These are phyloP conservation scores for Astragalus glycyphyllos DNA, from an alignment of 306 rosid genomes.

Conservation along the genomic window DNA sequence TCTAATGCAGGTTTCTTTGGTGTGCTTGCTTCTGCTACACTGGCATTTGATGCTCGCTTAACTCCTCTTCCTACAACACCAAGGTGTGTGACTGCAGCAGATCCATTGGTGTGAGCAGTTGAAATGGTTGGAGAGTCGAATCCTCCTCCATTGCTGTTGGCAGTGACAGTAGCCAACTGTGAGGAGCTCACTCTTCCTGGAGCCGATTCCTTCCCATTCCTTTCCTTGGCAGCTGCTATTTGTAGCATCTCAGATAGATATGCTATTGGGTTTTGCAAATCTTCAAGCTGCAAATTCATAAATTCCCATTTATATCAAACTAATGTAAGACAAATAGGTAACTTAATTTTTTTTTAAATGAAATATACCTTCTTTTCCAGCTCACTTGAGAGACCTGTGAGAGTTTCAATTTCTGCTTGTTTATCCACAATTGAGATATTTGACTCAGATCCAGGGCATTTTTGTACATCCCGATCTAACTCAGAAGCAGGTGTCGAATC, in stretches of 20 bases:
- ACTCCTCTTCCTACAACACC: slow-evolving; percentile 99
- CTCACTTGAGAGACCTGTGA: slow-evolving; percentile 75
- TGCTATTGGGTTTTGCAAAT: slow-evolving; percentile 83
- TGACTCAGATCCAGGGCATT: slow-evolving; percentile 42
- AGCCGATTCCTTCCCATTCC: slow-evolving; percentile 54
- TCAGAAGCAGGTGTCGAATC: slow-evolving; percentile 58
- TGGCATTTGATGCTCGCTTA: slow-evolving; percentile 67
- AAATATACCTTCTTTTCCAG: slow-evolving; percentile 85
- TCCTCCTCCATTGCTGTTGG: slow-evolving; percentile 64
- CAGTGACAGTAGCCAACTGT: slow-evolving; percentile 67
- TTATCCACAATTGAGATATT: slow-evolving; percentile 56
- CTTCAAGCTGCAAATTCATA: slow-evolving; percentile 83
- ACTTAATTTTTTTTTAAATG: slow-evolving; percentile 1
- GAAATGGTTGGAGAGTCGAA: slow-evolving; percentile 88
- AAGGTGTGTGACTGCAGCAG: slow-evolving; percentile 87
- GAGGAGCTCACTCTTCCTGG: slow-evolving; percentile 59
- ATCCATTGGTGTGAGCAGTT: slow-evolving; percentile 77
- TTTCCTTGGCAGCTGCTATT: slow-evolving; percentile 64
- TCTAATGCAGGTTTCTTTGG: slow-evolving; percentile 70
- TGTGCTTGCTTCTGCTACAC: slow-evolving; percentile 55
- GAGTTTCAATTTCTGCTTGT: slow-evolving; percentile 83
- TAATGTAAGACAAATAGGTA: background rate
- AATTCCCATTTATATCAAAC: slow-evolving; percentile 25
- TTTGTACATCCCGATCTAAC: slow-evolving; percentile 48
- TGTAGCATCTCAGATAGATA: slow-evolving; percentile 80